phyloP scores from a whole-genome alignment of 306 rosid species.

The Leucaena leucocephala region DNA sequence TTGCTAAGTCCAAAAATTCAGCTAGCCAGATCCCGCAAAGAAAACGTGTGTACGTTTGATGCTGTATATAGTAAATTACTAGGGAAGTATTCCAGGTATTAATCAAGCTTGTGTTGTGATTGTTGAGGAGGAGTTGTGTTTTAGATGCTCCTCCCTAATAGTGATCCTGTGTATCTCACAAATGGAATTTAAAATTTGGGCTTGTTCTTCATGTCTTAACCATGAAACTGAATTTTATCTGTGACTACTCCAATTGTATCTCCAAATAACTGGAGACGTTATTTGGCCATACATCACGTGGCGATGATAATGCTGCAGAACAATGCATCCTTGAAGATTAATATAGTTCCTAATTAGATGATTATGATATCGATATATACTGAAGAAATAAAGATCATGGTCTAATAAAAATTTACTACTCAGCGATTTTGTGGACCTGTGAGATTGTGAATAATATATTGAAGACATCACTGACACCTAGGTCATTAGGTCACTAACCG shows the following conservation, averaged over 20 bases:
- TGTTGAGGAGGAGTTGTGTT: conserved; percentile 67
- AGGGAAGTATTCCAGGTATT: conserved; percentile 28
- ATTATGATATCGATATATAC: too few species aligned
- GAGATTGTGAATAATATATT: neutral
- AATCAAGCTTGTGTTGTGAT: conserved; percentile 32
- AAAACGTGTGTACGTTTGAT: conserved; percentile 11
- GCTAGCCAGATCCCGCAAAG: too few species aligned
- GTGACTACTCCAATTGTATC: neutral
- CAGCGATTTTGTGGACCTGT: neutral
- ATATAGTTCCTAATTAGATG: neutral
- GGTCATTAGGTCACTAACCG: conserved; percentile 2
- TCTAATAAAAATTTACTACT: neutral
- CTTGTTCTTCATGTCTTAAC: conserved; percentile 3
- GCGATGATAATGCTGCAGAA: neutral
- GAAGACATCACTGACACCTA: neutral
- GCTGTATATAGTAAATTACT: conserved; percentile 28
- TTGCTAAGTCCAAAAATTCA: conserved; percentile 45
- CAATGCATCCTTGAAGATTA: neutral
- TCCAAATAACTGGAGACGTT: neutral
- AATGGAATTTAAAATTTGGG: conserved; percentile 29
- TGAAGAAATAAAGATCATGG: neutral
- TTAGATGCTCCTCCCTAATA: conserved; percentile 54
- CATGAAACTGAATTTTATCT: neutral
- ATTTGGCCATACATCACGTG: neutral
- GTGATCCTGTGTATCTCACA: conserved; percentile 10